phyloP scores from a whole-genome alignment of 2,329 filamentous ascomycete species.

The Fusarium nurragi region DNA sequence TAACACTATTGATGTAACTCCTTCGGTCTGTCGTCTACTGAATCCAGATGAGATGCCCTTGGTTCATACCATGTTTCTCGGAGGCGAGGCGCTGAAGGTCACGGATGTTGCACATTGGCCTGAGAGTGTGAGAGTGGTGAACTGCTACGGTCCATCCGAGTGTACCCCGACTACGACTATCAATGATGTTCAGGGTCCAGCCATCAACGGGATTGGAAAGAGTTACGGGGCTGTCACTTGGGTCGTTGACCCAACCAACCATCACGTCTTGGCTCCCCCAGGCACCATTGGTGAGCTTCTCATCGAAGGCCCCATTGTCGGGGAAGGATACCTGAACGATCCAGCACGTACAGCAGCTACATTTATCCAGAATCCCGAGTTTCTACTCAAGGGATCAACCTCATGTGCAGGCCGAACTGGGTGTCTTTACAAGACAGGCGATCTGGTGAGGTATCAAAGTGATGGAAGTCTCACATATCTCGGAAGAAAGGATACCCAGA shows the following conservation, averaged over 20 bases:
- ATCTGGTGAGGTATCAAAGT: conserved; percentile 52
- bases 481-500: conserved; percentile 65
- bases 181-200: neutral
- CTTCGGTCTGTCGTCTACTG: conserved; percentile 10
- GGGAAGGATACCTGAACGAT: neutral
- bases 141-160: conserved; percentile 9
- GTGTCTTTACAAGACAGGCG: conserved; percentile 57
- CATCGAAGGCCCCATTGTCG: neutral
- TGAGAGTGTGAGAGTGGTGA: neutral
- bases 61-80: conserved; percentile 1
- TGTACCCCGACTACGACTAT: conserved; percentile 7
- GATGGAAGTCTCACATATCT: conserved; percentile 51
- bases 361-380: neutral
- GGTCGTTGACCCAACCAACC: neutral
- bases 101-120: conserved; percentile 6
- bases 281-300: neutral
- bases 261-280: neutral
- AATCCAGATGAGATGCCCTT: neutral
- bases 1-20: conserved; percentile 11
- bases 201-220: neutral
- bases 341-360: neutral
- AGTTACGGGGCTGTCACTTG: neutral
- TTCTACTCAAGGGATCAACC: neutral
- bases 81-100: neutral
- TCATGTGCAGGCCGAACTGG: neutral